Conservation (phyloP, 163 green algal species). For the Botryococcus braunii region DNA sequence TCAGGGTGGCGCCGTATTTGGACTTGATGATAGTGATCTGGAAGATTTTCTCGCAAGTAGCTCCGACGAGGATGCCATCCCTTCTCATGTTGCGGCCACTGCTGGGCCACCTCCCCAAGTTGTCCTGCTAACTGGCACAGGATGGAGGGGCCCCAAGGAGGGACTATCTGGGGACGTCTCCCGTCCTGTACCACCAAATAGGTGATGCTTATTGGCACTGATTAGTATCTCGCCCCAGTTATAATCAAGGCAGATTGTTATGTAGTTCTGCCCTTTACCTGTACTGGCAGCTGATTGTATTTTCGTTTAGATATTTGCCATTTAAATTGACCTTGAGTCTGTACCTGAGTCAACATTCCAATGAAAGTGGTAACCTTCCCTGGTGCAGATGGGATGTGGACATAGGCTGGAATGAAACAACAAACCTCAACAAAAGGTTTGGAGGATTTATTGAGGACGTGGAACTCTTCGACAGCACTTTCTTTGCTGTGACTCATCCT, state of each 20-base stretch:
- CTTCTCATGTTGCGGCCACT: not conserved
- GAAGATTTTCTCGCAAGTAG: conserved; percentile 19
- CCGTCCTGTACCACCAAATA: conserved; percentile 9
- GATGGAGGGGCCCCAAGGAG: not conserved
- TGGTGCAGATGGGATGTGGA: conserved; percentile 33
- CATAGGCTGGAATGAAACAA: conserved; percentile 5
- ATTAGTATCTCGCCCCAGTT: not conserved
- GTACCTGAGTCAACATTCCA: not conserved
- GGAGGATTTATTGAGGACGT: conserved; percentile 29
- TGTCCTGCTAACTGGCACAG: conserved; percentile 4
- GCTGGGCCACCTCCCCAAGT: not conserved
- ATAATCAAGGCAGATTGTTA: not conserved
- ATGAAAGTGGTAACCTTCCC: not conserved
- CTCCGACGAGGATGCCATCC: conserved; percentile 2
- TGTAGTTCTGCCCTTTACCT: not conserved
- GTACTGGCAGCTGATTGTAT: not conserved
- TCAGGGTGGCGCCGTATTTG: too few relatives aligned
- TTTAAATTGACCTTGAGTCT: not conserved
- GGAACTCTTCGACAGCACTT: conserved; percentile 34
- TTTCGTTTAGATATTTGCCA: not conserved
- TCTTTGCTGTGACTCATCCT: conserved; percentile 21
- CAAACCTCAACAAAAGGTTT: conserved; percentile 30
- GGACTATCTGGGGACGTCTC: conserved; percentile 5
- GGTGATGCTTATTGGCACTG: not conserved
- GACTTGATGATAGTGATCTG: conserved; percentile 22